Evolutionary conservation across 2,329 filamentous ascomycete species (phyloP).

Genomic region (Cercospora sp.): DNA sequence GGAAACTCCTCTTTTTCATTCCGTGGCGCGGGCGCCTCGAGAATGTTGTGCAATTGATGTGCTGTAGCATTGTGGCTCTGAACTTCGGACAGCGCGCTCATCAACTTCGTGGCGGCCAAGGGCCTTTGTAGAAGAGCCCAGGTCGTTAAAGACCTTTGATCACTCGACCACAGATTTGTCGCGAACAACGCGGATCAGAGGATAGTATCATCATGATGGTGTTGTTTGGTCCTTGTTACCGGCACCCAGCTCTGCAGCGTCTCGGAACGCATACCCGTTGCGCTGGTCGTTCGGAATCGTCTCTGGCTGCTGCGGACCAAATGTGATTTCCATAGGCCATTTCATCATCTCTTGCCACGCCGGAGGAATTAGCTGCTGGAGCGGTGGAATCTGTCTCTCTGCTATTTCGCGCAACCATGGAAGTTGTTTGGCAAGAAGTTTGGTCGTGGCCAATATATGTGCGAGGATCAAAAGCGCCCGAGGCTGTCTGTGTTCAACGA

Average conservation of each 20-base stretch:
- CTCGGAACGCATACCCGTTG: not conserved
- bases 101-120: not conserved
- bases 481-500: constrained; percentile 29
- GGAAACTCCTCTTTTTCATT: constrained; percentile 17
- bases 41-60: not conserved
- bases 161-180: not conserved
- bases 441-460: constrained; percentile 31
- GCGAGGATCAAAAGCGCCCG: constrained; percentile 30
- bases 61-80: not conserved
- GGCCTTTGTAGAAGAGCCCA: not conserved
- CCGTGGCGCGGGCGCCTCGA: not conserved
- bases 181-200: not conserved
- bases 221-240: not conserved
- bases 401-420: constrained; percentile 32
- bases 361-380: constrained; percentile 19
- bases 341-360: constrained; percentile 29
- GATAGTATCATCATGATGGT: not conserved
- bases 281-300: not conserved
- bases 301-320: not conserved
- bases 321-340: constrained; percentile 28
- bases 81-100: not conserved
- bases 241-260: not conserved
- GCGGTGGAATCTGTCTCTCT: constrained; percentile 23
- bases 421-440: constrained; percentile 28
- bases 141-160: not conserved